Conservation (phyloP, 192 early-diverging fungal species). For the Fimicolochytrium jonesii region DNA sequence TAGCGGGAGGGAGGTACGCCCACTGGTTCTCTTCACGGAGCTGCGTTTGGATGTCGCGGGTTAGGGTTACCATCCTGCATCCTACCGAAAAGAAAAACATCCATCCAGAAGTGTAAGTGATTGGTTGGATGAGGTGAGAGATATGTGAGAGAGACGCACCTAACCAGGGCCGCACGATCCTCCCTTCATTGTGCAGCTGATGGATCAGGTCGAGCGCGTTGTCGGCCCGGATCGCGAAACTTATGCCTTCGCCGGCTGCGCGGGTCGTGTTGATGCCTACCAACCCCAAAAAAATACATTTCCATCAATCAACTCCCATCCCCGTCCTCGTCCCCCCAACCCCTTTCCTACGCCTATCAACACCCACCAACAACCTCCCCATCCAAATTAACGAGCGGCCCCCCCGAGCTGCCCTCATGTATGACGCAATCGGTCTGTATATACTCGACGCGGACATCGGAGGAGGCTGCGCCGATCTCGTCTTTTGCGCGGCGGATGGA, state of each 20-base stretch:
- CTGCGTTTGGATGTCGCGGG: constrained; percentile 37
- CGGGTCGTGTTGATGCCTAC: constrained; percentile 42
- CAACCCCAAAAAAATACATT: too few species aligned
- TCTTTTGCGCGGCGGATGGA: constrained; percentile 28
- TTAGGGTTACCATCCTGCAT: constrained; percentile 38
- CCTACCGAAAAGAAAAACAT: constrained; percentile 18
- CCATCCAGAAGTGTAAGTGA: too few species aligned
- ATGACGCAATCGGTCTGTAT: constrained; percentile 54
- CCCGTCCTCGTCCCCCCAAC: too few species aligned
- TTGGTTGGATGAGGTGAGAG: too few species aligned
- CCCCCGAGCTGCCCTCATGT: constrained; percentile 45
- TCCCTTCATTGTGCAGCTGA: constrained; percentile 37
- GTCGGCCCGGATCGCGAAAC: constrained; percentile 48
- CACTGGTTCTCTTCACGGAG: constrained; percentile 5
- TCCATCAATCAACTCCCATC: too few species aligned
- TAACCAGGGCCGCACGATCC: constrained; percentile 42
- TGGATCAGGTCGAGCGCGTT: constrained; percentile 38
- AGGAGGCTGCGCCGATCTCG: constrained; percentile 35
- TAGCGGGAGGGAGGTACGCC: constrained; percentile 20
- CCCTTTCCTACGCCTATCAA: too few species aligned
- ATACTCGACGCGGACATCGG: constrained; percentile 42
- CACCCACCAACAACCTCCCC: constrained; percentile 44
- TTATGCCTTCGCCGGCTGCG: constrained; percentile 47
- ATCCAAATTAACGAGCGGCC: constrained; percentile 46
- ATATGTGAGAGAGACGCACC: constrained; percentile 16